Evolutionary conservation across 192 early-diverging fungal genomes (phyloP), one percentile per base, ranked within the genome.

Genomic region (Coemansia sp.): DNA sequence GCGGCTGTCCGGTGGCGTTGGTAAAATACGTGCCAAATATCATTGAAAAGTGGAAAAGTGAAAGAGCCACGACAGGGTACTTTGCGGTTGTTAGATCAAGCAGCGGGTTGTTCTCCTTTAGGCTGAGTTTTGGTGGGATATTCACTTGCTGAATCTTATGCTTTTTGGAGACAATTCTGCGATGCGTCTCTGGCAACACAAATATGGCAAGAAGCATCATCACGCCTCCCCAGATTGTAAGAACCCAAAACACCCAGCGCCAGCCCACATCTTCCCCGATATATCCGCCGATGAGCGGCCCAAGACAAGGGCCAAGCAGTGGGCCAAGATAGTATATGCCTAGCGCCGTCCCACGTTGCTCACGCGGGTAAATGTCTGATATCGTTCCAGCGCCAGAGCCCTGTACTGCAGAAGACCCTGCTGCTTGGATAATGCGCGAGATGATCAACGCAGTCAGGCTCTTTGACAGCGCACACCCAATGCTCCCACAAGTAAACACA

Each of bases 211-310:
- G 38, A 16, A 87, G 53, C 22, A 79, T 56, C 59, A 88, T 67
- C 13, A 76, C 43, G 1, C 85, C 88, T 60, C 80, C 79, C 61
- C 87, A 71, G 17, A 89, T 89, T 4, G 81, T 51, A 40, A 84
- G 76, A 13, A 86, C 71, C 79, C 87, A 88, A 61, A 89, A 90
- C 12, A 86, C 68, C 83, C 83, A 86, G 19, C 81, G 83, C 86
- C 86, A 87, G 20, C 77, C 77, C 7, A 72, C 64, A 13, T n/a
- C 58, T 51, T 87, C 65, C 2, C 84, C 82, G 25, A 85, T 71
- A 41, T 83, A 81, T 6, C 87, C 87, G 13, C 87, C 87, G 64
- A 88, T 69, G 39, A 86, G 67, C 17, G 87, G 85, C 0, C 86
- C 86, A 5, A 88, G 54, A 13, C 79, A 74, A 2, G 86, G 86